These are phyloP conservation scores for Solanum hybrid DNA, from an alignment of 305 asterid genomes.

Conservation along the genomic window DNA sequence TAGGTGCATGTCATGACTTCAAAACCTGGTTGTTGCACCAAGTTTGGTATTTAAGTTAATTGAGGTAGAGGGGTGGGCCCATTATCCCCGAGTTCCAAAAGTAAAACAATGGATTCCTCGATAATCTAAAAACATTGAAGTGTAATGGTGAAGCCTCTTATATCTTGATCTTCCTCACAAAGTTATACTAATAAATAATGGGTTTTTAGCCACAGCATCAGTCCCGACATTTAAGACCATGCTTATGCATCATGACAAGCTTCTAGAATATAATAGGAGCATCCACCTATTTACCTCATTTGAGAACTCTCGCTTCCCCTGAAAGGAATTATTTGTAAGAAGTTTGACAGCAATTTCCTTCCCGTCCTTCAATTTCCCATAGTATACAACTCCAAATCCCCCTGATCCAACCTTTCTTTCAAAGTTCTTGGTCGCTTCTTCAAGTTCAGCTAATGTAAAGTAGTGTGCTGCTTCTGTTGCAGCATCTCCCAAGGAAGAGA, in stretches of 20 bases:
- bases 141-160: background rate
- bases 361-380: slow-evolving; percentile 67
- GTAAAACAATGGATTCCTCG: background rate
- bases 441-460: slow-evolving; percentile 68
- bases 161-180: background rate
- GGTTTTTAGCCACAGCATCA: background rate
- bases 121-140: background rate
- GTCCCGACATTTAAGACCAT: background rate
- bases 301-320: slow-evolving; percentile 87
- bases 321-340: slow-evolving; percentile 78
- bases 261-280: background rate
- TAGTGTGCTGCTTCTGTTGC: slow-evolving; percentile 77
- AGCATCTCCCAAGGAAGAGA: slow-evolving; percentile 44
- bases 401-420: slow-evolving; percentile 87
- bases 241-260: background rate
- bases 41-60: background rate
- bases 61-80: background rate
- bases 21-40: background rate
- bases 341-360: slow-evolving; percentile 90
- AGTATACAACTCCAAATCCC: slow-evolving; percentile 86
- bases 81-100: background rate
- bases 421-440: slow-evolving; percentile 71
- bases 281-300: slow-evolving; percentile 55
- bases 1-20: background rate
- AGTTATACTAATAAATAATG: background rate